Conservation (phyloP, 176 grass and related monocot species). For the Oryza rufipogon region DNA sequence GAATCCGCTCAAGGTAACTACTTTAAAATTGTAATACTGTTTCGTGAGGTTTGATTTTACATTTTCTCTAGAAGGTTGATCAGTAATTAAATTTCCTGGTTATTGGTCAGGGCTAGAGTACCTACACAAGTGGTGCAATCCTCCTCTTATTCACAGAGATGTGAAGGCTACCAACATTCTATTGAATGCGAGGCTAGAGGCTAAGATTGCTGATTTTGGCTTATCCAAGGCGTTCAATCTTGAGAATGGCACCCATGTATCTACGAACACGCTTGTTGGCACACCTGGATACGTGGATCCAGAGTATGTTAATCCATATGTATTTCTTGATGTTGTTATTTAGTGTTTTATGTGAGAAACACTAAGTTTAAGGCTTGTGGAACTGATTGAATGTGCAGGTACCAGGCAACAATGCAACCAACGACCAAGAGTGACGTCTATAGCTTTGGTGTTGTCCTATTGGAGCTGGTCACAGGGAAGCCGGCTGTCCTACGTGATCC, state of each 20-base stretch:
- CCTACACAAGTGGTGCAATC: slow-evolving; percentile 57
- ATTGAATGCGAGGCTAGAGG: slow-evolving; percentile 46
- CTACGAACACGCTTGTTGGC: slow-evolving; percentile 22
- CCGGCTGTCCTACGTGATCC: slow-evolving; percentile 22
- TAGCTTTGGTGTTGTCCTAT: slow-evolving; percentile 54
- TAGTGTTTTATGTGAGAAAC: no score
- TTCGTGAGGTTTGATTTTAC: not conserved
- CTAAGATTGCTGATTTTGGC: slow-evolving; percentile 80
- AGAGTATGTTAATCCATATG: slow-evolving; percentile 42
- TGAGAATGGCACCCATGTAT: slow-evolving; percentile 34
- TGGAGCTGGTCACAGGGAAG: slow-evolving; percentile 48
- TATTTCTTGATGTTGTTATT: not conserved
- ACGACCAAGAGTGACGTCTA: slow-evolving; percentile 60
- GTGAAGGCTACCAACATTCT: slow-evolving; percentile 69
- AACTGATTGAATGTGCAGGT: slow-evolving; percentile 18
- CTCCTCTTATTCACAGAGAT: slow-evolving; percentile 55
- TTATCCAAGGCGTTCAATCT: slow-evolving; percentile 44
- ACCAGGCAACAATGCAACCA: slow-evolving; percentile 14
- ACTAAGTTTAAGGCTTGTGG: not conserved
- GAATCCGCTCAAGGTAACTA: slow-evolving; percentile 62
- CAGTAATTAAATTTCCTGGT: not conserved
- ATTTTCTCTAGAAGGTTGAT: not conserved
- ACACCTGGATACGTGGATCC: slow-evolving; percentile 63
- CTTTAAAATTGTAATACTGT: no score
- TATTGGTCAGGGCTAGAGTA: slow-evolving; percentile 57